These are phyloP conservation scores for Fusarium pseudonygamai DNA, from an alignment of 2,329 filamentous ascomycete genomes.

Conservation along the genomic window DNA sequence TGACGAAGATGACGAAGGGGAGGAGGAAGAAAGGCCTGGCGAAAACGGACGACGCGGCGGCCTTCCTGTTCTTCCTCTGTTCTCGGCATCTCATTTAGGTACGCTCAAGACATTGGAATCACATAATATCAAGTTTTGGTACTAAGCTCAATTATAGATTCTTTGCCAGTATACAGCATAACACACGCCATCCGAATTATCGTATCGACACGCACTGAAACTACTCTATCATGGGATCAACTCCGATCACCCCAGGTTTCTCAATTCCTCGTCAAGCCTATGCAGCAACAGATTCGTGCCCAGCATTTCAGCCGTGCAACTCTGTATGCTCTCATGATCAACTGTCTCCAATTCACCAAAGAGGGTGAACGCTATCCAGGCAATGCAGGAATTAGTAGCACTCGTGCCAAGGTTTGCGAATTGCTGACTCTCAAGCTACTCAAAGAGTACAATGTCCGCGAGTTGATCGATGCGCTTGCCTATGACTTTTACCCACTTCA, in stretches of 20 bases:
- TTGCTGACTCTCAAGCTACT: slow-evolving; percentile 88
- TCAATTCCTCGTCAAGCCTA: slow-evolving; percentile 94
- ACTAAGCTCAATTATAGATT: slow-evolving; percentile 63
- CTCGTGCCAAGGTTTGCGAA: slow-evolving; percentile 89
- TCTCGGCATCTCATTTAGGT: slow-evolving; percentile 83
- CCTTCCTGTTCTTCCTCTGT: slow-evolving; percentile 73
- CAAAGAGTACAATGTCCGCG: slow-evolving; percentile 87
- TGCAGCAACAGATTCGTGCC: slow-evolving; percentile 86
- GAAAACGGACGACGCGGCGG: slow-evolving; percentile 41
- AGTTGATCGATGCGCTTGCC: slow-evolving; percentile 91
- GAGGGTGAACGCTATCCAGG: slow-evolving; percentile 84
- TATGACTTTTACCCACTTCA: slow-evolving; percentile 96
- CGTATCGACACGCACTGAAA: slow-evolving; percentile 87
- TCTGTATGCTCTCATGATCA: slow-evolving; percentile 89
- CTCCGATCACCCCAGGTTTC: slow-evolving; percentile 94
- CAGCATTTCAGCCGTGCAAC: slow-evolving; percentile 88
- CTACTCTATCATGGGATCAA: slow-evolving; percentile 93
- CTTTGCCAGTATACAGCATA: slow-evolving; percentile 87
- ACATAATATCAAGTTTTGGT: background rate
- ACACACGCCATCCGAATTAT: slow-evolving; percentile 90
- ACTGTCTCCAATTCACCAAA: slow-evolving; percentile 92
- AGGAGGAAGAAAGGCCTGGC: slow-evolving; percentile 55
- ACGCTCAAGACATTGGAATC: slow-evolving; percentile 26
- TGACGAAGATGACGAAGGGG: slow-evolving; percentile 54
- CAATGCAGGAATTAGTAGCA: slow-evolving; percentile 84